Evolutionary conservation across 139 green algal genomes (phyloP).

Genomic region (Coelastrella sp.): DNA sequence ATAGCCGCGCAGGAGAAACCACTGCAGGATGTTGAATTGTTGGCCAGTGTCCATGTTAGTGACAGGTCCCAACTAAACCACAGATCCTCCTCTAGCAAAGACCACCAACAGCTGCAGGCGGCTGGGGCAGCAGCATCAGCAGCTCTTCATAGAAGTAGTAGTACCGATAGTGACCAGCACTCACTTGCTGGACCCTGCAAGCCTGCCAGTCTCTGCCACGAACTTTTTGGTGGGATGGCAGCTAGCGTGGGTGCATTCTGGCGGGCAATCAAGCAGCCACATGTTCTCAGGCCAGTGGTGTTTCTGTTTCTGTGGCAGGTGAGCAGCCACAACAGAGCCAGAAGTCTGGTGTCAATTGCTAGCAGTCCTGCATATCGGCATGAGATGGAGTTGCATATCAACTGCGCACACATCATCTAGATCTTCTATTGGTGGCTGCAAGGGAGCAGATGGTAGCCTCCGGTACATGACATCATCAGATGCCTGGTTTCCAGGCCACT

Average conservation of each 20-base stretch:
- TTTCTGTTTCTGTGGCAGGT: conserved; percentile 39
- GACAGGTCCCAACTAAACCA: background rate
- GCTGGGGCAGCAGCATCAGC: background rate
- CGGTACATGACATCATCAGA: too few species aligned
- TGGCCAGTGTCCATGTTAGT: too few species aligned
- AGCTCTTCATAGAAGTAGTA: background rate
- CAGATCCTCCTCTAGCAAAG: background rate
- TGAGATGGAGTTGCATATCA: too few species aligned
- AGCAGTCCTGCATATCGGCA: too few species aligned
- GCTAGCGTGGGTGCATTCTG: conserved; percentile 10
- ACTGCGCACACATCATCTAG: too few species aligned
- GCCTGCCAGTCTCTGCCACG: background rate
- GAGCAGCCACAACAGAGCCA: background rate
- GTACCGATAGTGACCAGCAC: background rate
- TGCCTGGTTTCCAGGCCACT: too few species aligned
- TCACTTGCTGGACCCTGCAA: background rate
- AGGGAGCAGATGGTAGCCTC: too few species aligned
- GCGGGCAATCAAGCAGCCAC: conserved; percentile 32
- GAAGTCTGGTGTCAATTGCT: background rate
- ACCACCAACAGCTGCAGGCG: background rate
- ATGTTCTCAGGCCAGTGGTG: conserved; percentile 29
- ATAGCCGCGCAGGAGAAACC: conserved; percentile 7
- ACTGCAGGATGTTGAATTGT: background rate
- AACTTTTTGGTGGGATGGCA: background rate
- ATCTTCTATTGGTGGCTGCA: too few species aligned